phyloP scores from a whole-genome alignment of 2,329 filamentous ascomycete species.

The Ophiostoma sp. region DNA sequence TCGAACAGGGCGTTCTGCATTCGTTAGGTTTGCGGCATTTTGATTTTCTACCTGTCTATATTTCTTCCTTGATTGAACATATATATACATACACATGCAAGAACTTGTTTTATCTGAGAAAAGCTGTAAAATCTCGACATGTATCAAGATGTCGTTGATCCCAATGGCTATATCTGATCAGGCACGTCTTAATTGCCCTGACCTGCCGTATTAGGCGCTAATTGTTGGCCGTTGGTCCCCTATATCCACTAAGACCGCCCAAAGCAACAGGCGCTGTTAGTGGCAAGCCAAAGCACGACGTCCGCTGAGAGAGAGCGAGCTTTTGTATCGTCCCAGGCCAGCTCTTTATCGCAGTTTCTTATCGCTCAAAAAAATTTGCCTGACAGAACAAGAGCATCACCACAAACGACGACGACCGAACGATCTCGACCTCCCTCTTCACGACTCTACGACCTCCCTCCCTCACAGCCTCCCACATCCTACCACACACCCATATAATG shows the following conservation, averaged over 20 bases:
- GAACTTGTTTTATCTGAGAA: background rate
- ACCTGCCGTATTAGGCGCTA: no score
- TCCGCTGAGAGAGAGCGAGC: background rate
- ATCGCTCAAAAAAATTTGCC: conserved; percentile 11
- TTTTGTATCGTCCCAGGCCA: background rate
- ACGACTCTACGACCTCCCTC: background rate
- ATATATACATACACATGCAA: background rate
- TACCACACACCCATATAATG: conserved; percentile 12
- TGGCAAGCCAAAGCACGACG: background rate
- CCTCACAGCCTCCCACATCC: background rate
- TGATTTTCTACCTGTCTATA: background rate
- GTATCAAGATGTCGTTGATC: background rate
- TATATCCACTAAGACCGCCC: background rate
- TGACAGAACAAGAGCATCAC: background rate
- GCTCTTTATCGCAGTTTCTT: conserved; percentile 15
- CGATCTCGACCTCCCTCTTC: background rate
- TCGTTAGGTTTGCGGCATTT: background rate
- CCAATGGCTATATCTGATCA: background rate
- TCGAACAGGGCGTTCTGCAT: background rate
- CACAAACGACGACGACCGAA: background rate
- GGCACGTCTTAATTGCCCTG: background rate
- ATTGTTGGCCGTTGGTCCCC: background rate
- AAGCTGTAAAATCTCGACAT: background rate
- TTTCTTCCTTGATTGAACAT: background rate
- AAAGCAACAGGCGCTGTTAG: background rate